Base-by-base conservation (phyloP, 192 early-diverging fungal genomes). In the Coemansia sp. region DNA sequence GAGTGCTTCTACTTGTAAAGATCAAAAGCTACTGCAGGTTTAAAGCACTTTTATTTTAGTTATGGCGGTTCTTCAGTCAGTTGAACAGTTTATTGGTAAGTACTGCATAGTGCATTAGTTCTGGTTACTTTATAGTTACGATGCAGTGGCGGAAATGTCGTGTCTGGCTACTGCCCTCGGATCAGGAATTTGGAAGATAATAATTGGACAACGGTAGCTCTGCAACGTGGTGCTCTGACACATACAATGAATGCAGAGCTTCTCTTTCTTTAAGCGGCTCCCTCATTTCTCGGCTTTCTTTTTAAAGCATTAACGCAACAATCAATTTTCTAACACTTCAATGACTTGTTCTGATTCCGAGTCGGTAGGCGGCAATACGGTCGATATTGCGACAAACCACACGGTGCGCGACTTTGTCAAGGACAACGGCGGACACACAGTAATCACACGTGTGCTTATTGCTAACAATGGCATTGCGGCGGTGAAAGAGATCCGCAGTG, bases 391-490 rank as follows among this genome's bases (percentile, higher is more conserved):
- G 35, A 77, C 89, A 45, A 74, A 85, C 67, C 85, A 85, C 43
- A 74, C 75, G 54, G 88, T 92, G 22, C 84, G 87, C 53, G 88
- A 92, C 52, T 92, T 90, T 80, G 90, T 92, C 54, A 80, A 85
- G 77, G 84, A 86, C 60, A 73, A 89, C 67, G 85, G 85, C 58
- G 92, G 92, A 24, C 91, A 92, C 77, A 91, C 89, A 49, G 88
- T 94, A 32, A 97, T 98, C 68, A 91, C 90, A 35, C 94, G 93
- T 69, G 90, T 99, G 27, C 85, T 99, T 45, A 95, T 99, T 75
- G 97, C 97, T 65, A 99, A 99, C 86, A 97, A 97, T 85, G 97
- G 97, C 63, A 97, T 99, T 77, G 97, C 97, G 1, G 97, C 97
- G 47, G 94, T 99, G 66, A 99, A 99, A 75, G 94, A 95, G 84